A percentile compares a stretch with the other conserved stretches of the same genome.
Conservation (phyloP, 164 flowering plant genomes). For the Annona squamosa region DNA sequence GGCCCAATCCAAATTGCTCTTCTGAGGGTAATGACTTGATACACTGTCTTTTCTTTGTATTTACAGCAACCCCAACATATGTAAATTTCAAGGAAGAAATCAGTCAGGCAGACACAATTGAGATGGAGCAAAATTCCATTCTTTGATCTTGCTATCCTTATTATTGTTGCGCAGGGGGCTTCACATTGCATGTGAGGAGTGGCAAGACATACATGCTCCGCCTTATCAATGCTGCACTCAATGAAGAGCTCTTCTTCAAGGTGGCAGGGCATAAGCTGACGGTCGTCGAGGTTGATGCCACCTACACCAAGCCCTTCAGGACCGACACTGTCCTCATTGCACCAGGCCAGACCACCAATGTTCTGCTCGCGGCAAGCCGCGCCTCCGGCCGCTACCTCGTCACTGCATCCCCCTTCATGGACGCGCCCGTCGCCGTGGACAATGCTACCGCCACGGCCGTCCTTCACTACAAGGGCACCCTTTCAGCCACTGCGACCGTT, state of each 20-base stretch:
- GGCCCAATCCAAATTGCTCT: slow-evolving; percentile 39
- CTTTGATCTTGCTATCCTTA: background rate
- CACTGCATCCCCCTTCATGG: slow-evolving; percentile 67
- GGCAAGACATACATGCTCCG: slow-evolving; percentile 58
- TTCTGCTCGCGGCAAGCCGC: slow-evolving; percentile 35
- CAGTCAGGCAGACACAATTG: background rate
- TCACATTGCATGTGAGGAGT: slow-evolving; percentile 26
- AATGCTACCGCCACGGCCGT: slow-evolving; percentile 60
- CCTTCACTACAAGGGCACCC: slow-evolving; percentile 54
- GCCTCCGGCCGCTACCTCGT: slow-evolving; percentile 46
- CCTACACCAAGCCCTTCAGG: slow-evolving; percentile 58
- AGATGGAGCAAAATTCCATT: background rate
- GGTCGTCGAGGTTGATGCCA: slow-evolving; percentile 65
- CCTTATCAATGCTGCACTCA: slow-evolving; percentile 69
- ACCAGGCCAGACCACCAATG: slow-evolving; percentile 85
- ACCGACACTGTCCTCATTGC: slow-evolving; percentile 49
- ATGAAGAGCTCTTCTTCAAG: slow-evolving; percentile 66
- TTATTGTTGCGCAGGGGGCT: slow-evolving; percentile 21
- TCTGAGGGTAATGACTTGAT: slow-evolving; percentile 1
- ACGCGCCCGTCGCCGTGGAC: slow-evolving; percentile 60
- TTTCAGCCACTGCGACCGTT: slow-evolving; percentile 27
- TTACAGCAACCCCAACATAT: too few relatives aligned
- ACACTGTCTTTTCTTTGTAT: too few relatives aligned
- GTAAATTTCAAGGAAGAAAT: too few relatives aligned
- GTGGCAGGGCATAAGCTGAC: slow-evolving; percentile 55